Evolutionary conservation across 2,329 filamentous ascomycete species (phyloP), one percentile per base, ranked within the genome.

Genomic region (Orbilia quercus): DNA sequence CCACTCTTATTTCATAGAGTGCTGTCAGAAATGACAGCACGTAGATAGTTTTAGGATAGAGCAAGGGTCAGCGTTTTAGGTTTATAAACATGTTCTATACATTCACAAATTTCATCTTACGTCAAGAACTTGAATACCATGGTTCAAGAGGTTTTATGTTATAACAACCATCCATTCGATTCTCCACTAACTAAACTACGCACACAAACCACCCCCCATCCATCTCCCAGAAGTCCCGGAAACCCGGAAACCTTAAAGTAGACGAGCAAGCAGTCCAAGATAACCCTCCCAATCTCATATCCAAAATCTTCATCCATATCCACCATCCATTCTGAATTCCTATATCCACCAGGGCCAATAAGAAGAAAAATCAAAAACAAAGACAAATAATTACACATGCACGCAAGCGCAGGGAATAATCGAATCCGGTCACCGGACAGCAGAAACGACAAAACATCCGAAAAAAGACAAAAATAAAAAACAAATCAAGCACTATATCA

Each of bases 371-470:
- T 2, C 2, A 47, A 59, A 47, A 47, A 16, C 5, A 36, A 59
- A 47, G 28, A 38, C 31, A 16, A 25, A 20, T 28, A 53, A 63
- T 20, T 28, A 53, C 38, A 55, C 9, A 7, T 16, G 14, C 9
- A 20, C 23, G 47, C 14, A 23, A 59, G 42, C 23, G 28, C 53
- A 54, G 47, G 34, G 11, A 36, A 22, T 28, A 1, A 59, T 31
- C 22, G 28, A 58, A 54, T 69, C 70, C 63, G 63, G 62, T 64
- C 70, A 69, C 58, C 70, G 54, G 64, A 74, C 62, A 54, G 45
- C 62, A 47, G 57, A 67, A 51, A 45, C 34, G 11, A n/a, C n/a
- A n/a, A 45, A 53, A 20, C 14, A 5, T 22, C 16, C 11, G 34
- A 31, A 34, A 64, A 42, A 47, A 38, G 28, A 36, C 20, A 36